Percentiles rank a stretch among this genome's conserved stretches.
phyloP scores from a whole-genome alignment of 108 stramenopile genomes.

The Cyclotella kingstonii region DNA sequence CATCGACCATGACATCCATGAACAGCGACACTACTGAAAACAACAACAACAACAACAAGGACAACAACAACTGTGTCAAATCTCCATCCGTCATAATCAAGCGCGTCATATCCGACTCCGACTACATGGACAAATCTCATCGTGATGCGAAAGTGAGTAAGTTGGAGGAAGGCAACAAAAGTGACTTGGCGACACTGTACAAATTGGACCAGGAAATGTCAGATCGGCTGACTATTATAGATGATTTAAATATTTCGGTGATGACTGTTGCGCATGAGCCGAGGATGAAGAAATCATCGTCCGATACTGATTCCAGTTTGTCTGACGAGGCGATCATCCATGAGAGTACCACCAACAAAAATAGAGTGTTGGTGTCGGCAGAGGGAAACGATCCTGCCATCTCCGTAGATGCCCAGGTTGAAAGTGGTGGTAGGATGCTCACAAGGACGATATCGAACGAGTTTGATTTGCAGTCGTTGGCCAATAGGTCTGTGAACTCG shows the following conservation, averaged over 20 bases:
- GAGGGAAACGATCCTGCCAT: neutral
- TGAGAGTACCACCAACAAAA: too few relatives aligned
- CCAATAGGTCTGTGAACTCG: neutral
- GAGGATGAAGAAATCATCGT: neutral
- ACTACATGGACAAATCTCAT: conserved; percentile 4
- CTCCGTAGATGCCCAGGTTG: neutral
- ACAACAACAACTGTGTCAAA: too few relatives aligned
- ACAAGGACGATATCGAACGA: conserved; percentile 1
- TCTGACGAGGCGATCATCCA: neutral
- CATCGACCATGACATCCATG: too few relatives aligned
- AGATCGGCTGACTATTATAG: neutral
- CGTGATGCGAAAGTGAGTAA: conserved; percentile 5
- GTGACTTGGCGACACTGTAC: too few relatives aligned
- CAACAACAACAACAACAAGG: too few relatives aligned
- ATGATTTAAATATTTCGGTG: conserved; percentile 6
- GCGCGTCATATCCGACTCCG: conserved; percentile 14
- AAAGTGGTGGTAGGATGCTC: neutral
- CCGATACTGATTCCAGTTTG: neutral
- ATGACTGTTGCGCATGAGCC: too few relatives aligned
- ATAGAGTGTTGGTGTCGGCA: too few relatives aligned
- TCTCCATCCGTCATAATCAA: neutral
- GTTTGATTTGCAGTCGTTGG: neutral
- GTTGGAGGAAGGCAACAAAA: neutral
- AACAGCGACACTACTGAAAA: too few relatives aligned
- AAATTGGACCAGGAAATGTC: neutral